Evolutionary conservation across 108 stramenopile species (phyloP).

Genomic region (Aurantiochytrium sp.): DNA sequence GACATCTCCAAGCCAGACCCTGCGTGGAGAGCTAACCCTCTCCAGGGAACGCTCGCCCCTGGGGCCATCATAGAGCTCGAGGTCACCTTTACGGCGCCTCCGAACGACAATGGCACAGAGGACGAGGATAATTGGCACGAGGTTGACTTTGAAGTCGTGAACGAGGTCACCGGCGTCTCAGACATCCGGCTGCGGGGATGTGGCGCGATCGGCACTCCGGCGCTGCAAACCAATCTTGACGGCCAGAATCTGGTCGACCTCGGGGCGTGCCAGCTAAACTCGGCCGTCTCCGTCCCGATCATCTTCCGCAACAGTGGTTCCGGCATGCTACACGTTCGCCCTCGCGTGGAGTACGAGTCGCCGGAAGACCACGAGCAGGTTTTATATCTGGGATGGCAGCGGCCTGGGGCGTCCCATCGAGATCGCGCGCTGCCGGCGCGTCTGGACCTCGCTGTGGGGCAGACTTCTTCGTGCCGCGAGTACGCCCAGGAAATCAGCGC

Average conservation of each 20-base stretch:
- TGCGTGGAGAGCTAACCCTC: neutral
- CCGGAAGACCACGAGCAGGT: neutral
- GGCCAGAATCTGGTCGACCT: neutral
- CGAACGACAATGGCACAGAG: neutral
- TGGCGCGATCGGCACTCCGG: neutral
- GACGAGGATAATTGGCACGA: neutral
- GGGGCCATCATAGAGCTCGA: neutral
- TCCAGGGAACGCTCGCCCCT: neutral
- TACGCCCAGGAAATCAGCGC: neutral
- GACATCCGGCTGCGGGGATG: neutral
- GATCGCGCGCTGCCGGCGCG: neutral
- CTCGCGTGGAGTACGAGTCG: neutral
- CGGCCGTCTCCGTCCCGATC: neutral
- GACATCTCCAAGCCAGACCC: neutral
- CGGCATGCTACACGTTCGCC: neutral
- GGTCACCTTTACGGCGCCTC: neutral
- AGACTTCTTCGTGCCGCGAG: neutral
- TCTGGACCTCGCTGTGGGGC: neutral
- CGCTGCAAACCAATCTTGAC: neutral
- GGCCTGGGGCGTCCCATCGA: neutral
- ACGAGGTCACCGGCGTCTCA: neutral
- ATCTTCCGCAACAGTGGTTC: neutral
- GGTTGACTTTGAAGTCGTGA: neutral
- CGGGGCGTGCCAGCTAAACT: neutral
- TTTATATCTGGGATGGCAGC: neutral